Conservation (phyloP, 106 monocot genomes). For the Allium cepa region DNA sequence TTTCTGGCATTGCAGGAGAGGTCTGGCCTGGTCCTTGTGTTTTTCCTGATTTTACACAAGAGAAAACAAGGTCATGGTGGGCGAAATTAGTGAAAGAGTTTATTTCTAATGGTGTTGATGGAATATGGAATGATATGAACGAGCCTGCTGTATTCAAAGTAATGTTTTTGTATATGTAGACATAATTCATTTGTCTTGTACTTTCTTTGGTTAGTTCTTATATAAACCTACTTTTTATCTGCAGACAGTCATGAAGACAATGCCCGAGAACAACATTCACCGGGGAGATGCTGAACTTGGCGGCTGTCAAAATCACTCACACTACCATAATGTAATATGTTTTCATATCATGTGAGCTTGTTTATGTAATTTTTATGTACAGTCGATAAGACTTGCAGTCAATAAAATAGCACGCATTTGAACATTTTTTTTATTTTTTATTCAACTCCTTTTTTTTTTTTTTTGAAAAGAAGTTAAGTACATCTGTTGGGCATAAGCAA, state of each 20-base stretch:
- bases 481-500: no score
- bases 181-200: background rate
- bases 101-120: constrained; percentile 86
- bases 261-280: constrained; percentile 93
- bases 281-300: constrained; percentile 80
- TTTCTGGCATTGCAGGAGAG: constrained; percentile 32
- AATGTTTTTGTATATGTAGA: constrained; percentile 18
- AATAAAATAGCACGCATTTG: no score
- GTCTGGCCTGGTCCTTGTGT: constrained; percentile 99
- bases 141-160: constrained; percentile 97
- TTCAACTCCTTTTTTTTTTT: no score
- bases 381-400: no score
- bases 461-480: no score
- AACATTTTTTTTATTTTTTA: no score
- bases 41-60: constrained; percentile 92
- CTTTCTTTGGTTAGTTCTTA: constrained; percentile 22
- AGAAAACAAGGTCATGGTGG: constrained; percentile 77
- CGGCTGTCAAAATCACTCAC: constrained; percentile 70
- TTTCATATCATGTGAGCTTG: background rate
- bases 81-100: constrained; percentile 84
- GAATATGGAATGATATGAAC: constrained; percentile 99
- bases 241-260: constrained; percentile 92
- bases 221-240: constrained; percentile 10
- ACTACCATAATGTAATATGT: constrained; percentile 88
- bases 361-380: no score